Evolutionary conservation across 495 filamentous ascomycete species (phyloP).

Genomic region (Aspergillus baeticus): DNA sequence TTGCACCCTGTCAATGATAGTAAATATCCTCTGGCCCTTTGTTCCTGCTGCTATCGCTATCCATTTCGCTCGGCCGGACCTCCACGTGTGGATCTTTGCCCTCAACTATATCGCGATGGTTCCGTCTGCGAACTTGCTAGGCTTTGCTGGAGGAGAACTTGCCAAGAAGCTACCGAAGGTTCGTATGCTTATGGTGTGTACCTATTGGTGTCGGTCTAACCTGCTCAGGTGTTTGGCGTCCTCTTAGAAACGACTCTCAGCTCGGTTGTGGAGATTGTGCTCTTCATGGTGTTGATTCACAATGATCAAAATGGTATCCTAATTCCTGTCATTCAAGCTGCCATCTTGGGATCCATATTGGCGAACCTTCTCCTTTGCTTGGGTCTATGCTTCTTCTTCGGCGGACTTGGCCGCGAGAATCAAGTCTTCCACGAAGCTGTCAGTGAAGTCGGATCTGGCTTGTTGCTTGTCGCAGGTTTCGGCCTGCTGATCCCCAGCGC

Average conservation of each 20-base stretch:
- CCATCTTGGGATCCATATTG: slow-evolving; percentile 77
- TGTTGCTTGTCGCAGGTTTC: slow-evolving; percentile 79
- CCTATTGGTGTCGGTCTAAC: background rate
- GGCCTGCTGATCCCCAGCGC: slow-evolving; percentile 81
- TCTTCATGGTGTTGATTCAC: slow-evolving; percentile 70
- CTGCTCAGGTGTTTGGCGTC: slow-evolving; percentile 56
- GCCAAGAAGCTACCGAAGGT: slow-evolving; percentile 74
- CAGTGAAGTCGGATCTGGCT: slow-evolving; percentile 76
- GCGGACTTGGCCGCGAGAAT: slow-evolving; percentile 63
- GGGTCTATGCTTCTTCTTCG: slow-evolving; percentile 75
- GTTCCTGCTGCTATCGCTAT: slow-evolving; percentile 66
- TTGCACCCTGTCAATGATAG: slow-evolving; percentile 53
- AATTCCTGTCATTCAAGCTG: slow-evolving; percentile 75
- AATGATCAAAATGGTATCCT: slow-evolving; percentile 42
- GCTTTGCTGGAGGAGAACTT: slow-evolving; percentile 80
- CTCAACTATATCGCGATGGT: slow-evolving; percentile 83
- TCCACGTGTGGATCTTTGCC: slow-evolving; percentile 63
- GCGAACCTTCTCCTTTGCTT: slow-evolving; percentile 76
- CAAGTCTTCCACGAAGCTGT: slow-evolving; percentile 73
- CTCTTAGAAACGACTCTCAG: slow-evolving; percentile 75
- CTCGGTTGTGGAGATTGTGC: slow-evolving; percentile 76
- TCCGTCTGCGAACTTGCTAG: slow-evolving; percentile 82
- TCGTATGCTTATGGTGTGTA: background rate
- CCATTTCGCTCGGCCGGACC: slow-evolving; percentile 60
- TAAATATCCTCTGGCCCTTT: slow-evolving; percentile 75